A percentile compares a stretch with the other conserved stretches of the same genome.
These are phyloP conservation scores for Elasticomyces elasticus DNA, from an alignment of 495 filamentous ascomycete species.

Conservation along the genomic window DNA sequence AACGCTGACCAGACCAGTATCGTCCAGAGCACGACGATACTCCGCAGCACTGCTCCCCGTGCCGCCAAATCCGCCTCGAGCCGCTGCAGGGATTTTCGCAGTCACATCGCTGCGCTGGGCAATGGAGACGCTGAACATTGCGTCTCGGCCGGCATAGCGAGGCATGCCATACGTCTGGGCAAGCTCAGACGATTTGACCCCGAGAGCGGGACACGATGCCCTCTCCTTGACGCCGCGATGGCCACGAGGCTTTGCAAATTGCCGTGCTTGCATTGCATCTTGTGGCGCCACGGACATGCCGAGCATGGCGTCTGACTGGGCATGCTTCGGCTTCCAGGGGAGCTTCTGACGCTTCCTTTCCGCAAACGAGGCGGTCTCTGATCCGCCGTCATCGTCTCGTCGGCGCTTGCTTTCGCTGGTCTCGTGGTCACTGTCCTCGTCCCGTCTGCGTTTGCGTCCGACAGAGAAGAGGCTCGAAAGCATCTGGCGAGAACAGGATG, in stretches of 20 bases:
- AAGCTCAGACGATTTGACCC: too few relatives aligned
- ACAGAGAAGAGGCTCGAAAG: background rate
- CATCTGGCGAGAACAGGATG: background rate
- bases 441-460: background rate
- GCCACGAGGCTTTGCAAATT: background rate
- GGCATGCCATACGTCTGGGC: too few relatives aligned
- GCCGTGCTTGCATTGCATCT: background rate
- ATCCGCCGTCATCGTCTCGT: too few relatives aligned
- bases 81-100: background rate
- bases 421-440: background rate
- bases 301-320: background rate
- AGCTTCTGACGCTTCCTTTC: too few relatives aligned
- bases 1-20: background rate
- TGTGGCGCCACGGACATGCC: background rate
- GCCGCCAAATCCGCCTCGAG: background rate
- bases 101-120: background rate
- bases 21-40: background rate
- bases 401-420: too few relatives aligned
- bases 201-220: background rate
- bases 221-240: background rate
- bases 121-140: background rate
- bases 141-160: constrained; percentile 4
- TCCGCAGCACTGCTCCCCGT: background rate
- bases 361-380: too few relatives aligned
- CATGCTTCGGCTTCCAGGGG: background rate